Conservation (phyloP, 208 protist genomes). For the Trypanosoma rangeli region DNA sequence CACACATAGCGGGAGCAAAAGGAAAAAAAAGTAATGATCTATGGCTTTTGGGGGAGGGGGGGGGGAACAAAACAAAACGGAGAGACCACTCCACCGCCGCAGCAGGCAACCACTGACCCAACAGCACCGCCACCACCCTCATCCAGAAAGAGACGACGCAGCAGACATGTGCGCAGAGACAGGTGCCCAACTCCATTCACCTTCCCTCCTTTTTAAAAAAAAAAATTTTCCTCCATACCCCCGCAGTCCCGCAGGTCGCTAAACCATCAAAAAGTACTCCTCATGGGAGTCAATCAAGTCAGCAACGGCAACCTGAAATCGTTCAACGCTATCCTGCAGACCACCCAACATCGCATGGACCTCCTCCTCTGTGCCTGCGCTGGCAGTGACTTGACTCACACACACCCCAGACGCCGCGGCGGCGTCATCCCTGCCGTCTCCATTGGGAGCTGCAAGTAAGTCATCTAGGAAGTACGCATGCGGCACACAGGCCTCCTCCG, state of each 20-base stretch:
- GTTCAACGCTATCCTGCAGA: constrained; percentile 58
- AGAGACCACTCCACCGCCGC: not conserved
- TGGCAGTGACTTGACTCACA: not conserved
- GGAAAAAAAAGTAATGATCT: constrained; percentile 13
- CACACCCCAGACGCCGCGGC: not conserved
- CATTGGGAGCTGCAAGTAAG: constrained; percentile 5
- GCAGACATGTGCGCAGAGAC: not conserved
- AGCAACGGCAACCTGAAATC: constrained; percentile 76
- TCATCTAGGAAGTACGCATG: constrained; percentile 37
- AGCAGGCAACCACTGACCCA: too few species aligned
- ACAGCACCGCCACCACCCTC: too few species aligned
- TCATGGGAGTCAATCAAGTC: constrained; percentile 82
- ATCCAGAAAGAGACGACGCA: too few species aligned
- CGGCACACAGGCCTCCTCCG: constrained; percentile 5
- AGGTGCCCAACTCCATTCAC: not conserved
- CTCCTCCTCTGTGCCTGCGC: constrained; percentile 34
- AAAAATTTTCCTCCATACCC: not conserved
- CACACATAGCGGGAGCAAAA: not conserved
- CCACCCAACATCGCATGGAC: constrained; percentile 42
- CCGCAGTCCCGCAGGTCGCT: not conserved
- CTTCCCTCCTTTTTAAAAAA: not conserved
- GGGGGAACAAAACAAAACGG: not conserved
- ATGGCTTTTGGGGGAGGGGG: not conserved
- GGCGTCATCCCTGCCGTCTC: not conserved
- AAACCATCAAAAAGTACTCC: constrained; percentile 52